phyloP scores from a whole-genome alignment of 805 yeast species.

The Nakazawaea wickerhamii region DNA sequence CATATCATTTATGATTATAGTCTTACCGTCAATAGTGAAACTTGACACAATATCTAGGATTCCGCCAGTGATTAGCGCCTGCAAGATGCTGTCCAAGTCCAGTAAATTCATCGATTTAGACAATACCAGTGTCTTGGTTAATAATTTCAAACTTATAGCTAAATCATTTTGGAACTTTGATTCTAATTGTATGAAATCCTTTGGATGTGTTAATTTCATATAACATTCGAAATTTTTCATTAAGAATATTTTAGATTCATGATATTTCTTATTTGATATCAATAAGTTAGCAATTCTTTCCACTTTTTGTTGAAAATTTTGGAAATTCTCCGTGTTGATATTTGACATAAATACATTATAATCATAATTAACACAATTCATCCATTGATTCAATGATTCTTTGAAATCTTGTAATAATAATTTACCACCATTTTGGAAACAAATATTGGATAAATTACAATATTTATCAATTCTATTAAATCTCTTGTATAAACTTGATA shows the following conservation, averaged over 20 bases:
- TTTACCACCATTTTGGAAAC: constrained; percentile 34
- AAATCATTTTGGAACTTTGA: constrained; percentile 7
- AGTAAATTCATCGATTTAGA: constrained; percentile 14
- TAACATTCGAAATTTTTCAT: constrained; percentile 18
- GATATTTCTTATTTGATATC: constrained; percentile 17
- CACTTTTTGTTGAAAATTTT: constrained; percentile 24
- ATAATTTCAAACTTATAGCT: constrained; percentile 16
- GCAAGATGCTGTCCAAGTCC: constrained; percentile 16
- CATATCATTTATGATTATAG: constrained; percentile 18
- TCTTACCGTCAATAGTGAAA: constrained; percentile 16
- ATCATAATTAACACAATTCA: constrained; percentile 28
- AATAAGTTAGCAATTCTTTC: constrained; percentile 29
- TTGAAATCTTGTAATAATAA: constrained; percentile 13
- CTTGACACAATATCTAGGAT: constrained; percentile 21
- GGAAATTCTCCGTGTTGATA: constrained; percentile 12
- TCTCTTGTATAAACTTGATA: constrained; percentile 16
- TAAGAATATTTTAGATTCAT: constrained; percentile 17
- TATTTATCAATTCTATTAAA: constrained; percentile 32
- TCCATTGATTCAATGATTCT: constrained; percentile 19
- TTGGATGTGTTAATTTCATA: constrained; percentile 9
- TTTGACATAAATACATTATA: constrained; percentile 17
- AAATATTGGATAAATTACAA: constrained; percentile 40
- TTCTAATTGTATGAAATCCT: constrained; percentile 12
- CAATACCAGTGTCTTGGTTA: constrained; percentile 18
- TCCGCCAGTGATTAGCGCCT: constrained; percentile 17